phyloP scores from a whole-genome alignment of 306 rosid genomes.

The Rubus idaeus region DNA sequence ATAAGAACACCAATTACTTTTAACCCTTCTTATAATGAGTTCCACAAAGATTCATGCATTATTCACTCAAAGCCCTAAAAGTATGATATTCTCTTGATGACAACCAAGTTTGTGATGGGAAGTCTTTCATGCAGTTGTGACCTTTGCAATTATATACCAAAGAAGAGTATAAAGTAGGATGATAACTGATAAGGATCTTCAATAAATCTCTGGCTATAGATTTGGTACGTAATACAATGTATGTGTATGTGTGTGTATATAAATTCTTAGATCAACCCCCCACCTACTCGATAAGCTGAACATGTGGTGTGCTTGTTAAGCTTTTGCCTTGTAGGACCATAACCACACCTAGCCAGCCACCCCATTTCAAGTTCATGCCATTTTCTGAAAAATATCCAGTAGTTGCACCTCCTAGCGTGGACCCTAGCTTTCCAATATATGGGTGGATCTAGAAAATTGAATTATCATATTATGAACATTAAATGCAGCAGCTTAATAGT shows the following conservation, averaged over 20 bases:
- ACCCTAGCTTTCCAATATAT: constrained; percentile 23
- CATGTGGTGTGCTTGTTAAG: constrained; percentile 76
- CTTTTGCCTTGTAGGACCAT: constrained; percentile 76
- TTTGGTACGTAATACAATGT: background rate
- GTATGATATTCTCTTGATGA: too few relatives aligned
- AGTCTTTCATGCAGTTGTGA: background rate
- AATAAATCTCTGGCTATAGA: background rate
- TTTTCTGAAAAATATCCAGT: constrained; percentile 50
- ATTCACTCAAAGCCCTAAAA: too few relatives aligned
- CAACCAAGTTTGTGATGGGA: background rate
- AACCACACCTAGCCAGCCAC: constrained; percentile 51
- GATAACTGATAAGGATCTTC: background rate
- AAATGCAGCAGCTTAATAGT: too few relatives aligned
- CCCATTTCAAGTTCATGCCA: constrained; percentile 21
- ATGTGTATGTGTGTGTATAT: background rate
- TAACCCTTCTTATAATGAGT: too few relatives aligned
- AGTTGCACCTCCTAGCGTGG: constrained; percentile 50
- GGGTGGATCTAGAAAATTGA: background rate
- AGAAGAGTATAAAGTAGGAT: background rate
- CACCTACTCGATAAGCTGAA: constrained; percentile 55
- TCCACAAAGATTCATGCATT: too few relatives aligned
- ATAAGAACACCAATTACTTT: too few relatives aligned
- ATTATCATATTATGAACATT: background rate
- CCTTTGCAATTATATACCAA: background rate
- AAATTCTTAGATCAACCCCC: constrained; percentile 39